A percentile compares a stretch with the other conserved stretches of the same genome.
Conservation (phyloP, 352 stramenopile genomes). For the Saprolegnia parasitica region DNA sequence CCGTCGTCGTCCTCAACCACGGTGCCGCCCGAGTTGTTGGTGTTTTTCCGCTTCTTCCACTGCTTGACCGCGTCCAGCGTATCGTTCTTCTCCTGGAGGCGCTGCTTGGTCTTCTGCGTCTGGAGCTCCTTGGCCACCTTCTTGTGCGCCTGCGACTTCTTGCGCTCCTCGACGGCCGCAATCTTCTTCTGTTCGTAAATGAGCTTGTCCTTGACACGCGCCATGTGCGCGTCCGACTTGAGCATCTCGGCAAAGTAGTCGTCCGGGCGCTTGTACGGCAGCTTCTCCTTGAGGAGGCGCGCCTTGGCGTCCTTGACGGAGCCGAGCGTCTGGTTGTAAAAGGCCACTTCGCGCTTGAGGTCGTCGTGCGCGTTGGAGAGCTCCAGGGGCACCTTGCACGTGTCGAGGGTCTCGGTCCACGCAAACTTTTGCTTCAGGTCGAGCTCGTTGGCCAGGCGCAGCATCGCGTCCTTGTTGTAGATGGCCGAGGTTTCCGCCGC, state of each 20-base stretch:
- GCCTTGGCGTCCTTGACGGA: conserved; percentile 68
- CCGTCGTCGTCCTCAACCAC: conserved; percentile 63
- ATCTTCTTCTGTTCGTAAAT: conserved; percentile 99
- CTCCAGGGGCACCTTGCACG: conserved; percentile 48
- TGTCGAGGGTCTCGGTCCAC: conserved; percentile 81
- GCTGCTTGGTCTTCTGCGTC: conserved; percentile 78
- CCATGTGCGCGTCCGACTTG: conserved; percentile 96
- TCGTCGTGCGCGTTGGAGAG: conserved; percentile 82
- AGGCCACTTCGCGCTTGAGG: conserved; percentile 90
- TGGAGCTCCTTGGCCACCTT: conserved; percentile 93
- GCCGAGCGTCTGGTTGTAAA: conserved; percentile 93
- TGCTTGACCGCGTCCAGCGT: conserved; percentile 83
- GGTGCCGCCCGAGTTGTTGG: conserved; percentile 51
- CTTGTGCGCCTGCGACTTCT: conserved; percentile 95
- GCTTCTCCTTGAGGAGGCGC: conserved; percentile 49
- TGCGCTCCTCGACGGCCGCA: conserved; percentile 95
- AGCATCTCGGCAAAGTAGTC: conserved; percentile 99
- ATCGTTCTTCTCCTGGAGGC: conserved; percentile 82
- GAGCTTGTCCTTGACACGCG: conserved; percentile 96
- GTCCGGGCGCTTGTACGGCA: conserved; percentile 90
- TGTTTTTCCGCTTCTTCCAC: conserved; percentile 83
- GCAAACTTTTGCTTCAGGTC: conserved; percentile 40
- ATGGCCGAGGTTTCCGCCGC: conserved; percentile 49
- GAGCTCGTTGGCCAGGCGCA: conserved; percentile 55
- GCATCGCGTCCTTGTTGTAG: conserved; percentile 70